Evolutionary conservation across 805 yeast genomes (phyloP), one percentile per base, ranked within the genome.

Genomic region (Nakazawaea peltata): DNA sequence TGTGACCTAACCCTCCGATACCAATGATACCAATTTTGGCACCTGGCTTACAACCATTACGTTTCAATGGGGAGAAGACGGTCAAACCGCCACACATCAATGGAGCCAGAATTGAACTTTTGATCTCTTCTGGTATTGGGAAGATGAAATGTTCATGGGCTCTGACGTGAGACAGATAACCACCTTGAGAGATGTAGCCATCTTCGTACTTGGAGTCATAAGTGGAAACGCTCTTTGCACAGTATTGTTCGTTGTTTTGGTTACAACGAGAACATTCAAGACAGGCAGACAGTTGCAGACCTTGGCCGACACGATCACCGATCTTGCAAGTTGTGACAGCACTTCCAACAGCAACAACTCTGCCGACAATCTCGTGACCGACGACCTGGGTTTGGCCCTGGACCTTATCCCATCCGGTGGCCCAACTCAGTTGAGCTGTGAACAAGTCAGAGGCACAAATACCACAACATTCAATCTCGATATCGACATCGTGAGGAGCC

Each of bases 391-490:
- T 59, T 39, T 51, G 41, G 15, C 29, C 29, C 16, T 28, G 54
- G 49, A 45, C 46, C 46, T 26, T 33, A 19, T 37, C 31, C 41
- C 41, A 37, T 9, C 14, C 21, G 13, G 54, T 45, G 33, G 61
- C 67, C 81, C 81, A 75, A 35, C 59, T 62, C 42, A 72, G 77
- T 37, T 57, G 54, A 28, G 72, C 63, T 19, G 71, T 63, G 55
- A 69, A 69, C 29, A 71, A 50, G 47, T 79, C 85, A 22, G 76
- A 67, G 14, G 84, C 87, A 59, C 87, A 79, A 9, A 79, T 61
- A 47, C 82, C 82, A 55, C 81, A 75, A 40, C 72, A 68, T 44
- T 71, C 75, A 33, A 71, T 67, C 50, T 74, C 72, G 29, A 76
- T 61, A 42, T 73, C 79, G 28, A 77, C 64, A 44, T 76, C 82